Evolutionary conservation across 306 rosid species (phyloP), one percentile per base, ranked within the genome.

Genomic region (Lotus japonicus): DNA sequence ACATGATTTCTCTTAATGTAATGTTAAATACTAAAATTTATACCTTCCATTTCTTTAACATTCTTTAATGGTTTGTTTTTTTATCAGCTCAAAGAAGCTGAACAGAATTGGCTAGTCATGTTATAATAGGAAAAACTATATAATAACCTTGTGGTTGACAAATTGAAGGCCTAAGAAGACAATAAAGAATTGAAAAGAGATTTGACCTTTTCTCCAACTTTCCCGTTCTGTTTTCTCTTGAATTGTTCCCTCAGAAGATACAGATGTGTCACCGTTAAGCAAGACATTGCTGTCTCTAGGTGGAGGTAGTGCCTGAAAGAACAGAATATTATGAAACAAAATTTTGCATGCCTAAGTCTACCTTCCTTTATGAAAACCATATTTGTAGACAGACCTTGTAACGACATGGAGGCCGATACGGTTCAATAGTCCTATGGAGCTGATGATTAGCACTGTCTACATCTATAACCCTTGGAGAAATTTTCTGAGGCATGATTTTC

Each of bases 371-470:
- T 65, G 31, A 61, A 50, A 72, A 66, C 69, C 59, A 72, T 61
- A 68, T 52, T n/a, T 43, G 16, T 5, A 31, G 36, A 31, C 68
- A 49, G 33, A 84, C 88, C 87, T 71, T 75, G 79, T 53, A 18
- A 60, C 39, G 74, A 56, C 45, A 73, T 2, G 82, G 89, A 72
- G 92, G 92, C 38, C 64, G 42, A 76, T 82, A 87, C 12, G 92
- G 89, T 28, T 71, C 73, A 50, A 38, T 43, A 79, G 81, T 74
- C 66, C 28, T 81, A 19, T 77, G 92, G 56, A 86, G 77, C 15
- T 51, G 46, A 14, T 7, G 36, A 72, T 42, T 16, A 44, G 33
- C 71, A 8, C 77, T 67, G 57, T 72, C 60, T 26, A 5, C 28
- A 44, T 58, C 70, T 26, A 5, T 33, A 55, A 53, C 70, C 55